A percentile compares a stretch with the other conserved stretches of the same genome.
Evolutionary conservation across 2,329 filamentous ascomycete genomes (phyloP).

Genomic region (Tolypocladium guangdongense): DNA sequence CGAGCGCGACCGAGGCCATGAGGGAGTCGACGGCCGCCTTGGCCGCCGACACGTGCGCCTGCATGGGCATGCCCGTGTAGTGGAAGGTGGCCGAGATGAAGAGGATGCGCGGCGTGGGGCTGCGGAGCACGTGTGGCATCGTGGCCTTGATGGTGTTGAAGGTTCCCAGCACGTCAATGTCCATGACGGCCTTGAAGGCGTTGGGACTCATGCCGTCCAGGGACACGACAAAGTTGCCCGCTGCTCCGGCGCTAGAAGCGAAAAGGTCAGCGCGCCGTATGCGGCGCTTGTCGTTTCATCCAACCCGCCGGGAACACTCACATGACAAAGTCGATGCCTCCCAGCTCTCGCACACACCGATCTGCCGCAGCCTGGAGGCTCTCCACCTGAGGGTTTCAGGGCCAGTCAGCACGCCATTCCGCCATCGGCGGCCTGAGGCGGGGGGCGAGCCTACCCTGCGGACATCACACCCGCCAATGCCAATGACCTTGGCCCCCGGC

Average conservation of each 20-base stretch:
- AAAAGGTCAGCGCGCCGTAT: not conserved
- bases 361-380: constrained; percentile 56
- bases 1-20: constrained; percentile 67
- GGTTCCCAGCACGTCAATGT: constrained; percentile 88
- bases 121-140: constrained; percentile 67
- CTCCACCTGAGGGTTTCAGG: constrained; percentile 12
- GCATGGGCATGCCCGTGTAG: constrained; percentile 75
- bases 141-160: constrained; percentile 94
- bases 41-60: constrained; percentile 81
- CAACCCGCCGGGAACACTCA: constrained; percentile 28
- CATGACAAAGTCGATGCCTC: constrained; percentile 88
- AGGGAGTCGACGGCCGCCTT: constrained; percentile 88
- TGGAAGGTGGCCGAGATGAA: constrained; percentile 88
- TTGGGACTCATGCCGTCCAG: constrained; percentile 74
- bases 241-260: constrained; percentile 65
- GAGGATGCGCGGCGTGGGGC: constrained; percentile 70
- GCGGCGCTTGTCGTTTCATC: not conserved
- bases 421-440: too few species aligned
- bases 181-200: constrained; percentile 90
- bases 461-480: constrained; percentile 72
- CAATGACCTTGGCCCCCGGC: constrained; percentile 71
- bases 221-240: constrained; percentile 88
- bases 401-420: constrained; percentile 1
- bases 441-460: too few species aligned
- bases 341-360: constrained; percentile 70